Percentiles rank a stretch among this genome's conserved stretches.
These are phyloP conservation scores for Phytophthora kernoviae DNA, from an alignment of 352 stramenopile species.

Conservation along the genomic window DNA sequence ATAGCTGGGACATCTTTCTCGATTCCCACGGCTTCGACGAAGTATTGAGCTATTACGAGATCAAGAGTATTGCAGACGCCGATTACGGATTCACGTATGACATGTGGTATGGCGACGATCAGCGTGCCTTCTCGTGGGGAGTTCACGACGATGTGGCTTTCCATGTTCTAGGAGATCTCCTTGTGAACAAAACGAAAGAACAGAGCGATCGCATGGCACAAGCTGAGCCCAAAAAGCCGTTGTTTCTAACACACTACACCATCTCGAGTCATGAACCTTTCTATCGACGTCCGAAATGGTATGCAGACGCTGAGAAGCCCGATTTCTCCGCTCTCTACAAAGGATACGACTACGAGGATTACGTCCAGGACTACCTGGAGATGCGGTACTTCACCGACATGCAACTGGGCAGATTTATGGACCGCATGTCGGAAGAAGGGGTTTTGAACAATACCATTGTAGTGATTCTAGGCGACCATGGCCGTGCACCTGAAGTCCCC, in stretches of 20 bases:
- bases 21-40: slow-evolving; percentile 42
- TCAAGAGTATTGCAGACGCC: slow-evolving; percentile 29
- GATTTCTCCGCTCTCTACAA: slow-evolving; percentile 35
- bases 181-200: slow-evolving; percentile 34
- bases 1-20: slow-evolving; percentile 45
- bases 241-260: slow-evolving; percentile 50
- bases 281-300: slow-evolving; percentile 32
- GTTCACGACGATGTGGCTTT: slow-evolving; percentile 47
- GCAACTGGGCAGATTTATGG: slow-evolving; percentile 41
- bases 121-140: slow-evolving; percentile 26
- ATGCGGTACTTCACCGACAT: slow-evolving; percentile 45
- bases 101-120: slow-evolving; percentile 23
- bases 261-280: slow-evolving; percentile 50
- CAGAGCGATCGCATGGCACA: slow-evolving; percentile 16
- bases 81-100: slow-evolving; percentile 26
- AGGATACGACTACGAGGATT: slow-evolving; percentile 8
- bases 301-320: slow-evolving; percentile 17
- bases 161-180: slow-evolving; percentile 40
- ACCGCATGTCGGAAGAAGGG: slow-evolving; percentile 36
- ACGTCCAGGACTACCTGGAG: slow-evolving; percentile 33
- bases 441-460: slow-evolving; percentile 49
- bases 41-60: slow-evolving; percentile 28
- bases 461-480: slow-evolving; percentile 45
- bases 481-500: slow-evolving; percentile 34
- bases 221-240: slow-evolving; percentile 28